Base-by-base conservation (phyloP, 306 rosid genomes). In the Nissolia schottii region DNA sequence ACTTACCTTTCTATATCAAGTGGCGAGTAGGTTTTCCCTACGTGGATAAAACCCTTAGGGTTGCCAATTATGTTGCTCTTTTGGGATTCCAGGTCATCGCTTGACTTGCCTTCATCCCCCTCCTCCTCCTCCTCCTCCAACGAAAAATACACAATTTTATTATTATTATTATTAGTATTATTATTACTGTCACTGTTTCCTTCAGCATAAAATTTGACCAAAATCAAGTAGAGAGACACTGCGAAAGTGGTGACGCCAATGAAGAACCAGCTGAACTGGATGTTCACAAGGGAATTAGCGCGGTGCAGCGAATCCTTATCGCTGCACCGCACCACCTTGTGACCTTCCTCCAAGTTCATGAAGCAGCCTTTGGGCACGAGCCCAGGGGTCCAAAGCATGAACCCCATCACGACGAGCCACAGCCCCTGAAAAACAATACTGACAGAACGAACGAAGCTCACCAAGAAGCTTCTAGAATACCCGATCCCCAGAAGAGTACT, bases 231-330 rank as follows among this genome's bases (percentile, higher is more conserved):
- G 1, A 83, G 37, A 12, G 77, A 38, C 2, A 91, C 55, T 0
- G 81, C 82, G 1, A 86, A 83, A 73, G 77, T 12, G 2, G 92
- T 67, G 3, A 85, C 40, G 0, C 29, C 74, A 7, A 86, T 82
- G 40, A 94, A 35, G 51, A 37, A 81, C 96, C 96, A 94, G 40
- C 97, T 94, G 74, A 91, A 94, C 6, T 75, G 79, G 25, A 94
- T 80, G 59, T 80, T 87, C 7, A 94, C 82, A 1, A 94, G 77
- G 0, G 97, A 76, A 0, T 70, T 57, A 0, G 98, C 94, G 0
- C 98, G 80, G n/a, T 86, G 85, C 40, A 82, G 92, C 0, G 94
- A 45, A 29, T 68, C 73, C 0, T 86, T 57, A 10, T 64, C 74
- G 0, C 40, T 37, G 64, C 98, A 94, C 18, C 85, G 78, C 3